Conservation (phyloP, 148 eudicot species). For the Diospyros kaki region DNA sequence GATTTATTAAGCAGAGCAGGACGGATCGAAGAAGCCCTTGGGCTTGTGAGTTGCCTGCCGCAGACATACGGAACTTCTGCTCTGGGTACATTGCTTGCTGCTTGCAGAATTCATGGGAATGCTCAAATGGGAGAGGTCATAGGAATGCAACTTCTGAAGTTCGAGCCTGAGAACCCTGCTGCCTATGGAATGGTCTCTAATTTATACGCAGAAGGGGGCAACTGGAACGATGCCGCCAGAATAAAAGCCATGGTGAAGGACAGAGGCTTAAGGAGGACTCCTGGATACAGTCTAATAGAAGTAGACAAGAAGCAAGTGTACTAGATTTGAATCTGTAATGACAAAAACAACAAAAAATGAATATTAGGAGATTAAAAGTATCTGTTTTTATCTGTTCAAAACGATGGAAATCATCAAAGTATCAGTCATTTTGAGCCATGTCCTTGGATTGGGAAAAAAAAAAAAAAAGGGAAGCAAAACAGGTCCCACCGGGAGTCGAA, state of each 20-base stretch:
- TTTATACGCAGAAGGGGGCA: too few relatives aligned
- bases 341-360: too few relatives aligned
- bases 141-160: constrained; percentile 17
- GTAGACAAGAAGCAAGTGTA: too few relatives aligned
- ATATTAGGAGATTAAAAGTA: too few relatives aligned
- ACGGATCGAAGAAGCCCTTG: constrained; percentile 19
- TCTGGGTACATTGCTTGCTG: constrained; percentile 24
- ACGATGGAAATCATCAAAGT: too few relatives aligned
- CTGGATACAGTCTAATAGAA: too few relatives aligned
- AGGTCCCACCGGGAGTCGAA: constrained; percentile 40
- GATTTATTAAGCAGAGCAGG: constrained; percentile 29
- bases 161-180: constrained; percentile 20
- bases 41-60: constrained; percentile 13
- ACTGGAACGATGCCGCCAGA: too few relatives aligned
- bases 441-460: not conserved
- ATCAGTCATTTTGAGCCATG: too few relatives aligned
- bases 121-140: constrained; percentile 20
- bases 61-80: constrained; percentile 12
- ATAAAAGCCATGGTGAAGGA: too few relatives aligned
- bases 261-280: too few relatives aligned
- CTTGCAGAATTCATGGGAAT: constrained; percentile 23
- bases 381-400: too few relatives aligned
- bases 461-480: not conserved
- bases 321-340: too few relatives aligned
- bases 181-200: constrained; percentile 5